Evolutionary conservation across 1,139 yeast species (phyloP), one percentile per base, ranked within the genome.

Genomic region (Hyphopichia burtonii): DNA sequence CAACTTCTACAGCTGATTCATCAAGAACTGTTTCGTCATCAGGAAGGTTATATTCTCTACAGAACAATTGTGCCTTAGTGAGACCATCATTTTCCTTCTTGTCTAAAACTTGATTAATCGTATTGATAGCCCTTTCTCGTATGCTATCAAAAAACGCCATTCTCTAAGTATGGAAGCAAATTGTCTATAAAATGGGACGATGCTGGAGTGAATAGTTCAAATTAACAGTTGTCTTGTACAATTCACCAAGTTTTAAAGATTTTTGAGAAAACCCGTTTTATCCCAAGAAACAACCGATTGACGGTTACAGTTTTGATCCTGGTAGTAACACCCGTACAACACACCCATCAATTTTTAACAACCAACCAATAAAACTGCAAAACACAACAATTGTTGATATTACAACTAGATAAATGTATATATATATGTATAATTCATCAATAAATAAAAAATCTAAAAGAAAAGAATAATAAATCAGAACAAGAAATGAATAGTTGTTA

Each of bases 1-100:
- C 70, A 2, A 89, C 65, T 57, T 87, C 95, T 0, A 86, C 94
- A 14, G 82, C 76, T 10, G 82, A 77, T 53, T 86, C 88, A 46
- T 79, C 82, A 41, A 86, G 54, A 12, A 89, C 72, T 2, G 71
- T 61, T 56, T 93, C 96, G 1, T 74, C 74, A 36, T 77, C 82
- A 1, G 98, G 97, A 10, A 91, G 69, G 23, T 74, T 74, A 66
- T 79, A 85, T 44, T 80, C 83, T 35, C 67, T 64, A 51, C 89
- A 79, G 55, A 90, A 84, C 38, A 74, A 59, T 63, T 89, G 93
- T 55, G 86, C 94, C 48, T 78, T 78, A 30, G 85, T 59, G 17
- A 77, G 74, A 15, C 53, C 71, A 43, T 47, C 55, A 34, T 44
- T 55, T 33, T 63, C 59, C 41, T 61, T 65, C 48, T 65, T 65